Conservation (phyloP, 352 stramenopile genomes). For the Saprolegnia parasitica region DNA sequence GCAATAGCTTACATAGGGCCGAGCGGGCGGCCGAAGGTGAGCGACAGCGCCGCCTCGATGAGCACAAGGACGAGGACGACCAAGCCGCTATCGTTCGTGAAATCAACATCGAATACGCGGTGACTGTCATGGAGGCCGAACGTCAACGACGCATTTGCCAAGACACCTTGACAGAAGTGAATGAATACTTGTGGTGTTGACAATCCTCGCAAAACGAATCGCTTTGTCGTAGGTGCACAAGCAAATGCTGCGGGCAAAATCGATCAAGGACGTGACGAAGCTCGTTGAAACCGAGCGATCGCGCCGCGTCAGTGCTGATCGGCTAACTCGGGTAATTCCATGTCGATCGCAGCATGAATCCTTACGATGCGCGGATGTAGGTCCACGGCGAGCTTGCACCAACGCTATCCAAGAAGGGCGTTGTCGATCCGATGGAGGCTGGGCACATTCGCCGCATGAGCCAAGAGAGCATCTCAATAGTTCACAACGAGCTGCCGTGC, state of each 20-base stretch:
- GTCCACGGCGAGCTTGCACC: constrained; percentile 13
- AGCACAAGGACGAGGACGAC: not conserved
- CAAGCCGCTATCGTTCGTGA: constrained; percentile 56
- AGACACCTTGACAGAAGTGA: constrained; percentile 18
- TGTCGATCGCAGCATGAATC: not conserved
- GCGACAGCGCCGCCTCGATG: not conserved
- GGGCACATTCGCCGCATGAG: constrained; percentile 4
- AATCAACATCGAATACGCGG: constrained; percentile 69
- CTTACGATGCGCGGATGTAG: not conserved
- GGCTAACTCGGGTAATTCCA: constrained; percentile 9
- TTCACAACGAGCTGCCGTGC: not conserved
- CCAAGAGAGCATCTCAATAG: constrained; percentile 7
- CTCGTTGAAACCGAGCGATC: constrained; percentile 25
- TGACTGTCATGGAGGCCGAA: constrained; percentile 53
- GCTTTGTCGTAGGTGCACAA: constrained; percentile 10
- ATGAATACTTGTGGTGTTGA: not conserved
- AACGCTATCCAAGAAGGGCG: constrained; percentile 8
- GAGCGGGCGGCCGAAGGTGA: not conserved
- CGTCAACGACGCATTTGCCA: constrained; percentile 30
- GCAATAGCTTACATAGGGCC: not conserved
- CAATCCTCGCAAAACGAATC: too few species aligned
- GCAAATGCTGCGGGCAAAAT: constrained; percentile 17
- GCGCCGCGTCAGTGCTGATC: constrained; percentile 13
- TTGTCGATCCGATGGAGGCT: constrained; percentile 7
- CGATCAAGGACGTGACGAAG: constrained; percentile 1